Evolutionary conservation across 768 basidiomycete genomes (phyloP), one percentile per base, ranked within the genome.

Genomic region (Collybia mongolica): DNA sequence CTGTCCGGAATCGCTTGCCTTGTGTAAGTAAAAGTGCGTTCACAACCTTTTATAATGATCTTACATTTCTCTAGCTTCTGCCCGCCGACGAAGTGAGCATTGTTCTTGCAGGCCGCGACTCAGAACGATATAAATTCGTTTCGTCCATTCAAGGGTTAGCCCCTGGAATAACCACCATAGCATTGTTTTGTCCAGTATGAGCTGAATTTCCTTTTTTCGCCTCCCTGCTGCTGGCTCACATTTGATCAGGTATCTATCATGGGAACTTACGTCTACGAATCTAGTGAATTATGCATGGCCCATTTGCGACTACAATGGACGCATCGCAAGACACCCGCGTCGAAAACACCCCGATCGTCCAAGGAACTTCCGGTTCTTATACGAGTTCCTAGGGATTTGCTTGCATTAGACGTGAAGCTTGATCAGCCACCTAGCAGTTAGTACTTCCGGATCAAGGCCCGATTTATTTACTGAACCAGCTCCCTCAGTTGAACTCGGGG

Each of bases 141-240:
- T 56, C 72, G 1, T 64, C 71, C 3, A 58, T 68, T 0, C 59
- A 72, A 17, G 64, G 61, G 2, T 68, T 96, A 20, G 60, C 69
- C 1, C 73, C 86, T 0, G 94, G 93, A 5, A 69, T 70, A 41
- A 87, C 82, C 18, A 55, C 61, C 1, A 57, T 89, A 32, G 78
- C 70, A 0, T 64, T 93, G 36, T 85, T 80, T 58, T 94, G 87
- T 61, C 78, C 88, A 6, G 94, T 95, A 65, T 57, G 88, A 67
- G 36, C 47, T 40, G 23, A 2, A 28, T 47, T 35, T 5, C 53
- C 14, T 26, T 17, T 39, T 39, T 43, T 3, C 44, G 38, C 29
- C 35, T 12, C 3, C 14, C 28, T 44, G 37, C 26, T 6, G 14
- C 32, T 12, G 3, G 32, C 32, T 32, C 9, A 32, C 32, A 12